Percentiles rank a stretch among this genome's conserved stretches.
phyloP scores from a whole-genome alignment of 2,329 filamentous ascomycete species.

The Clarireedia paspali region DNA sequence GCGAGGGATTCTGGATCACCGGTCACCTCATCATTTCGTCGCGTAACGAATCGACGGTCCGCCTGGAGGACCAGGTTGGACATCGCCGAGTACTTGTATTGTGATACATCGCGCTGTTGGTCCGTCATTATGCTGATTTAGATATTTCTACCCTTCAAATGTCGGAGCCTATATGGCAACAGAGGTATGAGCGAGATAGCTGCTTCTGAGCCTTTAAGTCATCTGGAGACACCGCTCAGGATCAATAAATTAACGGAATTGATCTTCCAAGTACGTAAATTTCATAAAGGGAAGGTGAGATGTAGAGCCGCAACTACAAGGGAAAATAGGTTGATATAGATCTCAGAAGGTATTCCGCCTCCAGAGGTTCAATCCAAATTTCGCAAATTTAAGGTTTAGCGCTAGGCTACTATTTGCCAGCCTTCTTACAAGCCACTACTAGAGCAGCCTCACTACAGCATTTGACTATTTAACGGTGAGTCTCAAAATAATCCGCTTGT shows the following conservation, averaged over 20 bases:
- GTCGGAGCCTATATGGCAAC: constrained; percentile 16
- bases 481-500: too few relatives aligned
- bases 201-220: constrained; percentile 3
- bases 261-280: background rate
- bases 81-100: constrained; percentile 99
- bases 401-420: constrained; percentile 1
- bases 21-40: constrained; percentile 88
- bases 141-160: constrained; percentile 21
- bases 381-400: constrained; percentile 10
- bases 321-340: background rate
- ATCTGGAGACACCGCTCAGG: constrained; percentile 7
- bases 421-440: background rate
- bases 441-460: too few relatives aligned
- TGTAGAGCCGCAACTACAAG: background rate
- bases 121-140: constrained; percentile 53
- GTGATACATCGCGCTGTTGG: constrained; percentile 74
- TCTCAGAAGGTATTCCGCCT: background rate
- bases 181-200: background rate
- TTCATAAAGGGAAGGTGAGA: background rate
- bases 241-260: background rate
- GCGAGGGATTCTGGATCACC: constrained; percentile 97
- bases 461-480: too few relatives aligned
- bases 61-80: constrained; percentile 99
- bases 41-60: constrained; percentile 89
- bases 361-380: constrained; percentile 6